Evolutionary conservation across 2,329 filamentous ascomycete genomes (phyloP).

Genomic region (Acrocalymma vagum): DNA sequence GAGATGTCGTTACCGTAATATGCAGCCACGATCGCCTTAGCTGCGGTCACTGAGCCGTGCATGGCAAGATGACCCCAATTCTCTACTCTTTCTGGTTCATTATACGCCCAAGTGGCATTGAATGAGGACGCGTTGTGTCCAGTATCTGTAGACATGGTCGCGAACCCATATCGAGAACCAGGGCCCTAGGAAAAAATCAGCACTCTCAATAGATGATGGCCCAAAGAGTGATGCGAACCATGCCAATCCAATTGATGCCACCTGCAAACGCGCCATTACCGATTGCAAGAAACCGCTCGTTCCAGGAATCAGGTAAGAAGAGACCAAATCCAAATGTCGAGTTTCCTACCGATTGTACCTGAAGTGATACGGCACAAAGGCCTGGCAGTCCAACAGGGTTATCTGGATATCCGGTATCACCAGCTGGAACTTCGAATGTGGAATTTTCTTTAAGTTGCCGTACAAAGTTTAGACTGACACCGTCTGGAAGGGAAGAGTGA

Average conservation of each 20-base stretch:
- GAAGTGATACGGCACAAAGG: constrained; percentile 49
- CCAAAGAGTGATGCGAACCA: constrained; percentile 41
- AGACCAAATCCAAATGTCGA: constrained; percentile 50
- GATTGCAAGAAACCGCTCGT: constrained; percentile 46
- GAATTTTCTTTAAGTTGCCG: constrained; percentile 38
- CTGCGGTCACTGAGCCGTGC: constrained; percentile 59
- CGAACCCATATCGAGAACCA: constrained; percentile 51
- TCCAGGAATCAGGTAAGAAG: constrained; percentile 50
- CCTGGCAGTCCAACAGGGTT: constrained; percentile 48
- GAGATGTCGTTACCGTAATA: constrained; percentile 57
- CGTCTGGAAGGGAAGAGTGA: constrained; percentile 40
- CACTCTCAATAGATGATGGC: background rate
- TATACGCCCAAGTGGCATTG: constrained; percentile 49
- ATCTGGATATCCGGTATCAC: constrained; percentile 50
- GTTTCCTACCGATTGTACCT: constrained; percentile 44
- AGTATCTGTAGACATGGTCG: constrained; percentile 55
- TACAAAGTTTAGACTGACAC: constrained; percentile 48
- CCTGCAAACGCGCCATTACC: constrained; percentile 59
- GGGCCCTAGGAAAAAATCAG: constrained; percentile 19
- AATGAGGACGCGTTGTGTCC: constrained; percentile 51
- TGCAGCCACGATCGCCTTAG: constrained; percentile 56
- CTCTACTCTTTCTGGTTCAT: constrained; percentile 45
- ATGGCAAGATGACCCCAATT: constrained; percentile 50
- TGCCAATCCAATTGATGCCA: constrained; percentile 59
- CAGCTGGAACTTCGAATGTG: constrained; percentile 49